Conservation (phyloP, 1,284 basidiomycete species). For the Stereum hirsutum region DNA sequence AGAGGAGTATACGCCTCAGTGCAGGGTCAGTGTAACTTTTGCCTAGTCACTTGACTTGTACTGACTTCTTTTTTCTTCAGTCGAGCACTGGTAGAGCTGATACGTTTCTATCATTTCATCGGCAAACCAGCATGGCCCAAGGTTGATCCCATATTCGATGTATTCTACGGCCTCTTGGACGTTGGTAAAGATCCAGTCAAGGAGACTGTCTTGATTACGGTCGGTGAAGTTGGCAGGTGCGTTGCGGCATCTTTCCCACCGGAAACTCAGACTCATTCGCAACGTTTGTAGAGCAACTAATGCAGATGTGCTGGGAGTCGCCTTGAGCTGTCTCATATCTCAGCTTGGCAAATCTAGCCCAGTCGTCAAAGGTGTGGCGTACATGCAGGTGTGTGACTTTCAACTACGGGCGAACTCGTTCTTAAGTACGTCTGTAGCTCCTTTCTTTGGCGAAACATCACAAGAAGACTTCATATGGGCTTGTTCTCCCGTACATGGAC, state of each 20-base stretch:
- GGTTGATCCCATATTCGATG: conserved; percentile 35
- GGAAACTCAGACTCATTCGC: too few relatives aligned
- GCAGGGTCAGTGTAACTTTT: conserved; percentile 46
- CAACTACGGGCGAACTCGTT: background rate
- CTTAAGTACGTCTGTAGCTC: conserved; percentile 34
- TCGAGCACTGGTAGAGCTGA: conserved; percentile 37
- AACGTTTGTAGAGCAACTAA: conserved; percentile 46
- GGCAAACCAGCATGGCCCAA: conserved; percentile 18
- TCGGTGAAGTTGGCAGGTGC: conserved; percentile 58
- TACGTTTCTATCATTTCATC: conserved; percentile 28
- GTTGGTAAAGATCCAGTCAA: conserved; percentile 32
- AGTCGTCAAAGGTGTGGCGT: conserved; percentile 61
- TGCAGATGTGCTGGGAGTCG: conserved; percentile 45
- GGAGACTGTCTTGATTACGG: conserved; percentile 53
- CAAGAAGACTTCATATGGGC: conserved; percentile 58
- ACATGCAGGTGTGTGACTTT: conserved; percentile 46
- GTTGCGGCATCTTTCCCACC: too few relatives aligned
- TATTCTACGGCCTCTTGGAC: conserved; percentile 39
- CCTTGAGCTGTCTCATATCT: conserved; percentile 57
- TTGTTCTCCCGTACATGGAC: conserved; percentile 65
- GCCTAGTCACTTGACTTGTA: background rate
- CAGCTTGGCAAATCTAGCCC: conserved; percentile 62
- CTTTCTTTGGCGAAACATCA: conserved; percentile 45
- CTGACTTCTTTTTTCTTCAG: conserved; percentile 19
- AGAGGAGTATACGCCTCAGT: conserved; percentile 51